Conservation (phyloP, 257 asterid species). For the Dorcoceras hygrometricum region DNA sequence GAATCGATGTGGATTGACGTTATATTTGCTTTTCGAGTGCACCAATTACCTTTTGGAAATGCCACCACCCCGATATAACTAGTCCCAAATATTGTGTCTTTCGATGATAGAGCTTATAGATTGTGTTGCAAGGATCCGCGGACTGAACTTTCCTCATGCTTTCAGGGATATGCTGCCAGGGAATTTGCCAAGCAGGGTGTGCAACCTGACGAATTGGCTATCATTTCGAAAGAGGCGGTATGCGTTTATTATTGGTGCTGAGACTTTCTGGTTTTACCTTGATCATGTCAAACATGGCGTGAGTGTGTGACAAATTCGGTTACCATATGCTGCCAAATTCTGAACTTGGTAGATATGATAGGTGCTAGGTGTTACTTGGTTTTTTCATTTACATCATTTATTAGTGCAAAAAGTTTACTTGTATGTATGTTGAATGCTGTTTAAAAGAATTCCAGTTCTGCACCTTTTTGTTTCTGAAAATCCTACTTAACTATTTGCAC, state of each 20-base stretch:
- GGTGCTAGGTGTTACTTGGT: constrained; percentile 8
- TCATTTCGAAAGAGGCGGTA: constrained; percentile 96
- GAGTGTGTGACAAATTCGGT: not conserved
- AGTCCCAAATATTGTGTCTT: not conserved
- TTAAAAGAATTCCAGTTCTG: not conserved
- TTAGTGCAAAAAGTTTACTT: not conserved
- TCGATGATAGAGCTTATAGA: not conserved
- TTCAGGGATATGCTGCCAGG: constrained; percentile 95
- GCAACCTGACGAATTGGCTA: constrained; percentile 77
- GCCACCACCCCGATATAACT: not conserved
- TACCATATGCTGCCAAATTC: not conserved
- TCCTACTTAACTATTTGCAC: not conserved
- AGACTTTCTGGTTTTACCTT: not conserved
- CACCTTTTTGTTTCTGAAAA: not conserved
- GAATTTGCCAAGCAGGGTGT: constrained; percentile 94
- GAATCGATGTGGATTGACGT: too few species aligned
- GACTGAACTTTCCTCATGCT: constrained; percentile 15
- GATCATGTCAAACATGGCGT: not conserved
- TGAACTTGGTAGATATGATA: constrained; percentile 9
- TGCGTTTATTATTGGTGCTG: constrained; percentile 17
- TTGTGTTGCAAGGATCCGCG: not conserved
- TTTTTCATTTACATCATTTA: not conserved
- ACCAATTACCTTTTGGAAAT: not conserved
- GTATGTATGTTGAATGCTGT: not conserved
- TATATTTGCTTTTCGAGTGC: not conserved